Conservation (phyloP, 306 rosid species). For the Phaseolus lunatus region DNA sequence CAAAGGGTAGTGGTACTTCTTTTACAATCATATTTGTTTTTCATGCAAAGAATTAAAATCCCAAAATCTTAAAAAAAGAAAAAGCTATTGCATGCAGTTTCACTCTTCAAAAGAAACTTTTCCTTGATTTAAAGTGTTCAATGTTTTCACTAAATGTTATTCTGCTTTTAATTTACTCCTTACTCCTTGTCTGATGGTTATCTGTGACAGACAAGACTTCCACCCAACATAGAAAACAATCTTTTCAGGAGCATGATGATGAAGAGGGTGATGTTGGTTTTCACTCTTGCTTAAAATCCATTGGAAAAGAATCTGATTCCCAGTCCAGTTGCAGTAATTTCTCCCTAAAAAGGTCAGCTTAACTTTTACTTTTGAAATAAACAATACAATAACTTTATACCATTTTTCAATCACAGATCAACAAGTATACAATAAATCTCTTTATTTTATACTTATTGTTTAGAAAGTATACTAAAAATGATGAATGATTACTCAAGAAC, state of each 20-base stretch:
- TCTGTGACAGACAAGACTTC: conserved; percentile 54
- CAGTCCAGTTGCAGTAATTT: conserved; percentile 40
- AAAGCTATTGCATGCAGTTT: no score
- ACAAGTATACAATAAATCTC: no score
- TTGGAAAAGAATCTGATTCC: conserved; percentile 57
- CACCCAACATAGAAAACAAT: conserved; percentile 50
- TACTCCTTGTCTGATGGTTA: conserved; percentile 10
- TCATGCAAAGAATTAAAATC: no score
- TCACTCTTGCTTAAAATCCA: conserved; percentile 39
- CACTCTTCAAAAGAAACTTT: no score
- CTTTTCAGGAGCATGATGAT: conserved; percentile 58
- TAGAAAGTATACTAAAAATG: neutral
- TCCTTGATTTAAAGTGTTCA: neutral
- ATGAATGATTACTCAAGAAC: no score
- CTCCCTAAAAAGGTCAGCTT: conserved; percentile 58
- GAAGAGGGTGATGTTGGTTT: conserved; percentile 53
- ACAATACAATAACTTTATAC: no score
- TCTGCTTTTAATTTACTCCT: neutral
- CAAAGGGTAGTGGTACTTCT: no score
- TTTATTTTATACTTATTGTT: no score
- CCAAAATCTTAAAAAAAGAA: no score
- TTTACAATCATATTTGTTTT: no score
- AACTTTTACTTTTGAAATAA: neutral
- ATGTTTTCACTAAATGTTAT: neutral
- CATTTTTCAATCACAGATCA: no score